These are phyloP conservation scores for Pichiaceae sp. DNA, from an alignment of 1,139 yeast genomes.

Conservation along the genomic window DNA sequence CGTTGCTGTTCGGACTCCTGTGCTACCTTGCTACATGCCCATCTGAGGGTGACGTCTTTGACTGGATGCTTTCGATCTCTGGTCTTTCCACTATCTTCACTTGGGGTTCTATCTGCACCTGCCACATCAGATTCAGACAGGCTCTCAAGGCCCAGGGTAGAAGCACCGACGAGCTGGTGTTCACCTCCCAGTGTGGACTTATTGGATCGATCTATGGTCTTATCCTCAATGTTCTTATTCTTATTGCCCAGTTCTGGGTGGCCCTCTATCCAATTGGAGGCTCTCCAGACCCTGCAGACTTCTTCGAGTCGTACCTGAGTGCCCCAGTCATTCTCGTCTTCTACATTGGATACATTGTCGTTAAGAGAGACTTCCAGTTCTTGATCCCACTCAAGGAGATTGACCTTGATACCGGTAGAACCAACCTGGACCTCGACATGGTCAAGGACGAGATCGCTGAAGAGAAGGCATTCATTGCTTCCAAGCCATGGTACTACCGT, in stretches of 20 bases:
- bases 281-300: constrained; percentile 42
- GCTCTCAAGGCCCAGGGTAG: constrained; percentile 65
- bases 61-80: constrained; percentile 77
- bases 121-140: constrained; percentile 71
- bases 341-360: constrained; percentile 49
- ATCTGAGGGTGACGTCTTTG: constrained; percentile 60
- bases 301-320: constrained; percentile 57
- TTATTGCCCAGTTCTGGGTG: constrained; percentile 69
- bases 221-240: constrained; percentile 49
- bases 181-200: constrained; percentile 59
- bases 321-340: constrained; percentile 51
- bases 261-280: constrained; percentile 62
- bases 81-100: constrained; percentile 80
- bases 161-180: constrained; percentile 54
- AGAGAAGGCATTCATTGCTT: constrained; percentile 43
- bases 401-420: constrained; percentile 66
- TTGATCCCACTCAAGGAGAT: constrained; percentile 42
- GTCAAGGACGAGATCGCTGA: constrained; percentile 58
- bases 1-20: constrained; percentile 54
- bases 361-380: constrained; percentile 43
- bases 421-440: constrained; percentile 55
- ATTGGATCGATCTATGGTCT: constrained; percentile 64
- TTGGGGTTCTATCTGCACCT: constrained; percentile 71
- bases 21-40: constrained; percentile 67
- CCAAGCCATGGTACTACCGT: constrained; percentile 47